These are phyloP conservation scores for Musa beccarii DNA, from an alignment of 176 grass and related monocot genomes.

Conservation along the genomic window DNA sequence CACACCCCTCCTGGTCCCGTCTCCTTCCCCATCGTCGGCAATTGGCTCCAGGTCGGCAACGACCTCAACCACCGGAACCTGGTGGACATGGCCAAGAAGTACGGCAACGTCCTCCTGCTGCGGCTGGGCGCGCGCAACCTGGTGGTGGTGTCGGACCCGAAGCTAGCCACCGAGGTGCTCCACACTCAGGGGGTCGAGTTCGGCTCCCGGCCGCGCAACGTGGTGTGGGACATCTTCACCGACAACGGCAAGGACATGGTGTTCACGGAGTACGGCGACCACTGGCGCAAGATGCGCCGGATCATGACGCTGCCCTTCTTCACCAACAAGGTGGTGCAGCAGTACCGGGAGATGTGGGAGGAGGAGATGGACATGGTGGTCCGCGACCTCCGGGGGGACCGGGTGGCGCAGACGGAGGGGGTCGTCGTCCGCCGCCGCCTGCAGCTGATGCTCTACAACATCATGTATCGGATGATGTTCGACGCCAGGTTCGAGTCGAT, in stretches of 20 bases:
- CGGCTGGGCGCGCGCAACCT: constrained; percentile 13
- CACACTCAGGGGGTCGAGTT: constrained; percentile 21
- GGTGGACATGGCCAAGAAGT: constrained; percentile 10
- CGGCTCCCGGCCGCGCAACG: constrained; percentile 22
- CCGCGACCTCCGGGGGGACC: neutral
- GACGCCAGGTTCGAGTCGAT: constrained; percentile 18
- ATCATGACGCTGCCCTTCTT: constrained; percentile 26
- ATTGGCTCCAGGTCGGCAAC: constrained; percentile 20
- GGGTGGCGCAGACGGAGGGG: neutral
- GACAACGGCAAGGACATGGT: constrained; percentile 17
- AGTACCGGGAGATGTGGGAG: constrained; percentile 19
- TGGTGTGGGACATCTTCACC: constrained; percentile 22
- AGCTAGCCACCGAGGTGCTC: constrained; percentile 17
- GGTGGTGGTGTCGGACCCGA: constrained; percentile 20
- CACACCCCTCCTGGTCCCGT: constrained; percentile 4
- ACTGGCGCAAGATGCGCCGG: constrained; percentile 24
- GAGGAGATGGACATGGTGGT: constrained; percentile 22
- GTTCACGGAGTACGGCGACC: constrained; percentile 24
- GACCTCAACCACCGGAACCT: constrained; percentile 22
- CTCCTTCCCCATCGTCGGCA: constrained; percentile 7
- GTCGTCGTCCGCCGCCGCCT: constrained; percentile 11
- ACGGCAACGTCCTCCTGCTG: constrained; percentile 11
- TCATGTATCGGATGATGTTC: constrained; percentile 25
- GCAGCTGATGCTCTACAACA: constrained; percentile 24
- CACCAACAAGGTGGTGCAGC: constrained; percentile 23